Evolutionary conservation across 2,329 filamentous ascomycete species (phyloP).

Genomic region (Alternaria burnsii): DNA sequence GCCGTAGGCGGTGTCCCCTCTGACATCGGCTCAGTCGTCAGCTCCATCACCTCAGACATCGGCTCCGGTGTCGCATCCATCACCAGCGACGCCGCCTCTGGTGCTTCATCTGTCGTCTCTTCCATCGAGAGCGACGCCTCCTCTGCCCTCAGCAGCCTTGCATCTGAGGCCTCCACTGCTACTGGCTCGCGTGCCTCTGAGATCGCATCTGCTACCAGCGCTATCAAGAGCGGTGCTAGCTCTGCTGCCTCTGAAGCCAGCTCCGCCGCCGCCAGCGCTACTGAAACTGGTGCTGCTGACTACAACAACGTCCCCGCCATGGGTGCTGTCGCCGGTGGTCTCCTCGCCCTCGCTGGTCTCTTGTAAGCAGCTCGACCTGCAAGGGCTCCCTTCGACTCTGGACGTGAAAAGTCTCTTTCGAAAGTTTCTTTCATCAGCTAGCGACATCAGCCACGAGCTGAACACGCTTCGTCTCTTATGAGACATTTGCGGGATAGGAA

Average conservation of each 20-base stretch:
- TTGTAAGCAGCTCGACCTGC: constrained; percentile 36
- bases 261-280: constrained; percentile 21
- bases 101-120: constrained; percentile 18
- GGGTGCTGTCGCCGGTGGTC: constrained; percentile 44
- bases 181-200: not conserved
- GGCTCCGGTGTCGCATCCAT: constrained; percentile 19
- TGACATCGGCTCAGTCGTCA: constrained; percentile 18
- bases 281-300: constrained; percentile 31
- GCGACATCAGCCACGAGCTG: constrained; percentile 15
- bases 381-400: not conserved
- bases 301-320: constrained; percentile 40
- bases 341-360: constrained; percentile 43
- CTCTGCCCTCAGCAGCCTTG: constrained; percentile 25
- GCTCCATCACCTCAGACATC: constrained; percentile 21
- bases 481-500: constrained; percentile 16
- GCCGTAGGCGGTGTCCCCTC: constrained; percentile 17
- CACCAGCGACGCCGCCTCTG: constrained; percentile 19
- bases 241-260: constrained; percentile 1
- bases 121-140: constrained; percentile 23
- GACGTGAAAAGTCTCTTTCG: constrained; percentile 12
- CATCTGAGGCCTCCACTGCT: not conserved
- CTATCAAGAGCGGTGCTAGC: constrained; percentile 10
- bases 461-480: constrained; percentile 21
- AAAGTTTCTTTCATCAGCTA: constrained; percentile 12
- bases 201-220: constrained; percentile 8